Evolutionary conservation across 495 filamentous ascomycete genomes (phyloP).

Genomic region (Hypoxylon fragiforme): DNA sequence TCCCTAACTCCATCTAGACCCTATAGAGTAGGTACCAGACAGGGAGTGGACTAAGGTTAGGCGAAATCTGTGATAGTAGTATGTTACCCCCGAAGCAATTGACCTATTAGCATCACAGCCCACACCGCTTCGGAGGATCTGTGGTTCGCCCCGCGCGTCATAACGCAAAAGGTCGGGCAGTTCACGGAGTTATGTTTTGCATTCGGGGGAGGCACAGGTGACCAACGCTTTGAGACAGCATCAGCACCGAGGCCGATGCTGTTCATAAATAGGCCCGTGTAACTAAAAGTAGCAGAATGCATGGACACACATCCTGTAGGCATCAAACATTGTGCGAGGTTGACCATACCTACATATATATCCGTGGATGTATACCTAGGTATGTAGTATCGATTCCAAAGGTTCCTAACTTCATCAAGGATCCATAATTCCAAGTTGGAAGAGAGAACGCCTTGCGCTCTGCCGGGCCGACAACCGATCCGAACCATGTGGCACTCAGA

Average conservation of each 20-base stretch:
- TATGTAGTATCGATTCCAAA: no score
- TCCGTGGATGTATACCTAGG: no score
- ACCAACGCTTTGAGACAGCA: conserved; percentile 13
- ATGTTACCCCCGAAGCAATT: conserved; percentile 26
- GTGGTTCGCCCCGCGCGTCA: conserved; percentile 31
- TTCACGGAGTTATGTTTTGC: conserved; percentile 32
- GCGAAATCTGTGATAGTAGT: conserved; percentile 18
- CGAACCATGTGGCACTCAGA: no score
- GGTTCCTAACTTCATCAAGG: no score
- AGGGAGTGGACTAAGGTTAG: background rate
- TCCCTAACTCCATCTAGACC: background rate
- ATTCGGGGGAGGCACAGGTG: conserved; percentile 12
- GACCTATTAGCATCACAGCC: conserved; percentile 32
- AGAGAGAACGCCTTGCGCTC: conserved; percentile 23
- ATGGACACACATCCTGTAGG: background rate
- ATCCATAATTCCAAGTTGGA: no score
- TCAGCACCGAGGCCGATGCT: conserved; percentile 3
- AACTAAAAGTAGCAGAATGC: conserved; percentile 4
- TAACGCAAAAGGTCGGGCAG: conserved; percentile 1
- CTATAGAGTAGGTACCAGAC: background rate
- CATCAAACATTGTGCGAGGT: background rate
- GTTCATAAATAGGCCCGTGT: conserved; percentile 4
- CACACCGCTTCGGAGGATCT: conserved; percentile 21
- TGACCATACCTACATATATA: no score
- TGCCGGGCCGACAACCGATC: no score